Percentiles rank a stretch among this genome's conserved stretches.
Evolutionary conservation across 176 grass and related monocot genomes (phyloP).

Genomic region (Eleusine indica): DNA sequence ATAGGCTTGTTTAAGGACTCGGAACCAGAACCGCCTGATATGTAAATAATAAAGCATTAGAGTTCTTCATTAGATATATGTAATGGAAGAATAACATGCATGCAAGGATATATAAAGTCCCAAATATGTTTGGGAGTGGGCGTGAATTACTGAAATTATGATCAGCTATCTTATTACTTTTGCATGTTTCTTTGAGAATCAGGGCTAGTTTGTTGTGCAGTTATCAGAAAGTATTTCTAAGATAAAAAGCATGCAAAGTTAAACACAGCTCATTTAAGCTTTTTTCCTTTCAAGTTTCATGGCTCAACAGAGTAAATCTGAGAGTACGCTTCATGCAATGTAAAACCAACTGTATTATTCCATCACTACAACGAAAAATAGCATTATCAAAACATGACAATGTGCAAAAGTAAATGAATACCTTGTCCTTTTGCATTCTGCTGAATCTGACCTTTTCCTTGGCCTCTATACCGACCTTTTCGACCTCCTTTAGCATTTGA

Average conservation of each 20-base stretch:
- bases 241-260: neutral
- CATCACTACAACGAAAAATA: neutral
- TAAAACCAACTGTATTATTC: neutral
- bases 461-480: slow-evolving; percentile 49
- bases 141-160: neutral
- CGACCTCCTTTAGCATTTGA: slow-evolving; percentile 51
- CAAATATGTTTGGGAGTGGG: neutral
- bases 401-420: slow-evolving; percentile 17
- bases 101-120: neutral
- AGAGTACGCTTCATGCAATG: slow-evolving; percentile 6
- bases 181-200: neutral
- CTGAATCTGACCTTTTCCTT: slow-evolving; percentile 58
- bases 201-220: neutral
- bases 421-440: slow-evolving; percentile 57
- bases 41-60: neutral
- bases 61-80: neutral
- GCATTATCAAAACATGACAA: neutral
- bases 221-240: neutral
- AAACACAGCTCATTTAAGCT: neutral
- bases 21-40: slow-evolving; percentile 34
- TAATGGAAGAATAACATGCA: neutral
- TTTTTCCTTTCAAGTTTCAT: neutral
- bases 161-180: neutral
- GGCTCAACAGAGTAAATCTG: neutral
- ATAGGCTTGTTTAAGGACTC: slow-evolving; percentile 64